Evolutionary conservation across 2,329 filamentous ascomycete species (phyloP), one percentile per base, ranked within the genome.

Genomic region (Aspergillus intermedius): DNA sequence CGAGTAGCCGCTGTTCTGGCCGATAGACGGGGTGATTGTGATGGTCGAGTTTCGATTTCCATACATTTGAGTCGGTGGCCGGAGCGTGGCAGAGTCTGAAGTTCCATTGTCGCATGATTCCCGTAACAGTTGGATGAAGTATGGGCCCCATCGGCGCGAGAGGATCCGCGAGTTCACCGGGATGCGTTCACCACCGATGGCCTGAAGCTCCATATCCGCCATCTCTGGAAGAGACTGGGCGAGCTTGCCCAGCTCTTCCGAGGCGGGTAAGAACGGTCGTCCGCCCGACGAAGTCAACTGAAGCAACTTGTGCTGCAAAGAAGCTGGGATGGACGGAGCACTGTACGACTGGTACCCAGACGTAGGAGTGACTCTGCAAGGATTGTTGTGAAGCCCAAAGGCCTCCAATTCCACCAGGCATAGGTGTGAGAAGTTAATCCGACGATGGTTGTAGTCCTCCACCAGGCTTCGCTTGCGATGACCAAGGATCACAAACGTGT

Each of bases 331-430:
- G 75, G 86, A 22, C 74, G 88, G 72, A 69, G 78, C 86, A 70
- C 90, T 95, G 21, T 88, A 84, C 1, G 91, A 96, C 48, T 86
- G 77, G 66, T 93, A 96, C 8, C 84, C 86, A 1, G 90, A 94
- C 59, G 88, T 83, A 1, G 91, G 87, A 4, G 81, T 76, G 1
- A 78, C 82, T 64, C 85, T 87, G 54, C 91, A 82, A 9, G 93
- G 91, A 65, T 97, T 98, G 64, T 97, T 91, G 66, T 96, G 97
- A 40, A 98, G 83, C 1, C 93, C 93, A 73, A 97, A 98, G 0
- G 93, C 91, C 65, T 98, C 93, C 9, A 98, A 77, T 68, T 98
- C 93, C 7, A 98, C 91, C 78, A 97, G 87, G 67, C 93, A 97
- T 23, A 97, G 83, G 63, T 98, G 94, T 8, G 87, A 88, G 66